Evolutionary conservation across 2,329 filamentous ascomycete genomes (phyloP).

Genomic region (Penicillium italicum): DNA sequence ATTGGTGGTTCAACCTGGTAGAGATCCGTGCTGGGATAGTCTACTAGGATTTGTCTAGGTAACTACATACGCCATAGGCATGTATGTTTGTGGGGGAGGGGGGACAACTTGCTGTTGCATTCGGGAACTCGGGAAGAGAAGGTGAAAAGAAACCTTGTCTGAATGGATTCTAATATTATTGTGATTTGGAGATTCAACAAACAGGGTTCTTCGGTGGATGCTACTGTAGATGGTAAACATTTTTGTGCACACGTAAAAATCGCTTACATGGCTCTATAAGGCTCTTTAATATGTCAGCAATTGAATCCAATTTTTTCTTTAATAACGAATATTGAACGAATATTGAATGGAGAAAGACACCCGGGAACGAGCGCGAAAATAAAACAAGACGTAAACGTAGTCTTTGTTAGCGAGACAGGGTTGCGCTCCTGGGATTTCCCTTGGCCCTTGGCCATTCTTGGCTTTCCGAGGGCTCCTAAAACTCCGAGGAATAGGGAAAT

Average conservation of each 20-base stretch:
- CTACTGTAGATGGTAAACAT: background rate
- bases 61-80: background rate
- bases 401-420: slow-evolving; percentile 8
- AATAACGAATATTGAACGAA: background rate
- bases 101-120: slow-evolving; percentile 2
- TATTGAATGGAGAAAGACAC: no score
- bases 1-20: background rate
- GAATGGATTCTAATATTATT: background rate
- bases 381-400: background rate
- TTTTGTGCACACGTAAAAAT: background rate
- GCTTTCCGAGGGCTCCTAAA: background rate
- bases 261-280: background rate
- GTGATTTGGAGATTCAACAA: background rate
- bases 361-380: background rate
- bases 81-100: background rate
- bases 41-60: background rate
- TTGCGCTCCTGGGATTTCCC: background rate
- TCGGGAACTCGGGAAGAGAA: slow-evolving; percentile 3
- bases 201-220: background rate
- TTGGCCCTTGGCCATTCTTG: background rate
- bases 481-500: background rate
- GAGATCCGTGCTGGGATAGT: background rate
- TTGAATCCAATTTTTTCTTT: no score
- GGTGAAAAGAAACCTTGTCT: background rate
- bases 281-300: background rate